phyloP scores from a whole-genome alignment of 768 basidiomycete genomes.

The Nevesoporus exiguus region DNA sequence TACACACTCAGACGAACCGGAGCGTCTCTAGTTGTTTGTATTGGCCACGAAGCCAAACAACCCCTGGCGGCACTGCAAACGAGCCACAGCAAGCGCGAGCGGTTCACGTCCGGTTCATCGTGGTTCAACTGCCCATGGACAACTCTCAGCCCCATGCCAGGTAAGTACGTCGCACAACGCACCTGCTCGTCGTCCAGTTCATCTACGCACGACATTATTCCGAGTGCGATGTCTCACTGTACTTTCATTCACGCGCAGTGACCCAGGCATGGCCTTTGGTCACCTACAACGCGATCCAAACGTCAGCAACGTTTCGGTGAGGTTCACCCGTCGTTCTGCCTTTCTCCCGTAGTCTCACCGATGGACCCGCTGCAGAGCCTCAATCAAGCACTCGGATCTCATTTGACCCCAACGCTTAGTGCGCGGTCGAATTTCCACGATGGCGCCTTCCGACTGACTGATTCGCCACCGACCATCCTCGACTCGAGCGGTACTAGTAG shows the following conservation, averaged over 20 bases:
- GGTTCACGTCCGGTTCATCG: conserved; percentile 36
- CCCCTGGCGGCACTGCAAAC: conserved; percentile 22
- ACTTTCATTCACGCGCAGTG: conserved; percentile 38
- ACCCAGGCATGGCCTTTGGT: conserved; percentile 58
- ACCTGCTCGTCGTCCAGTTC: neutral
- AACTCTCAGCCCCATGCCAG: conserved; percentile 33
- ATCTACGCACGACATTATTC: neutral
- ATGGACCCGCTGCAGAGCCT: conserved; percentile 41
- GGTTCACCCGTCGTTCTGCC: conserved; percentile 28
- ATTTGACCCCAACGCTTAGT: conserved; percentile 40
- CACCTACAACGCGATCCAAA: conserved; percentile 56
- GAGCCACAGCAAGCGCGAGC: conserved; percentile 33
- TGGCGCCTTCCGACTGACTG: conserved; percentile 25
- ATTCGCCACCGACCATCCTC: conserved; percentile 32
- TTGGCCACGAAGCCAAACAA: conserved; percentile 13
- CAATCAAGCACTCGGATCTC: conserved; percentile 57
- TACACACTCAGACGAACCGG: conserved; percentile 22
- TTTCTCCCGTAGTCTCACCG: conserved; percentile 21
- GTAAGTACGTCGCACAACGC: conserved; percentile 25
- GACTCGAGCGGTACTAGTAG: conserved; percentile 28
- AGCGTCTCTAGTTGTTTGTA: conserved; percentile 24
- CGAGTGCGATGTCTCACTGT: conserved; percentile 12
- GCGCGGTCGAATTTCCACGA: conserved; percentile 34
- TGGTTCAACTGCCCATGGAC: conserved; percentile 35
- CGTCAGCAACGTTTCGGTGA: conserved; percentile 58